Percentiles rank a stretch among this genome's conserved stretches.
These are phyloP conservation scores for Pontederia paniculata DNA, from an alignment of 176 grass and related monocot species.

Conservation along the genomic window DNA sequence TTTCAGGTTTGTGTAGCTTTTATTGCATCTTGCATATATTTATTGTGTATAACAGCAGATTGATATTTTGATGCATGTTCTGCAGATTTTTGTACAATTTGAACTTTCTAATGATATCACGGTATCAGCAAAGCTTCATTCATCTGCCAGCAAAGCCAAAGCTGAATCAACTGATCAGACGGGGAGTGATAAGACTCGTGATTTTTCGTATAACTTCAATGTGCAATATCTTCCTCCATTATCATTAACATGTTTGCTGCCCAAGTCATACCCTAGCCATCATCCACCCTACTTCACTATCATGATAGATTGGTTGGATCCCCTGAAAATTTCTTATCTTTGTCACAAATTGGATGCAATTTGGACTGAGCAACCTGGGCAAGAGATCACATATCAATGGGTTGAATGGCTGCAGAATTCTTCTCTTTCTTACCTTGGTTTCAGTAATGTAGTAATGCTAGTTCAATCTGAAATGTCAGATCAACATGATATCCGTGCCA, in stretches of 20 bases:
- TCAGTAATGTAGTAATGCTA: constrained; percentile 42
- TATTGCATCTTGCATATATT: not conserved
- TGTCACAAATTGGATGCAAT: constrained; percentile 45
- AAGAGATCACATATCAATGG: constrained; percentile 50
- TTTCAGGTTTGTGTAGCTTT: constrained; percentile 47
- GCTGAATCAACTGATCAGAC: constrained; percentile 19
- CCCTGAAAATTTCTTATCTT: constrained; percentile 26
- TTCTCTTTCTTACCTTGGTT: constrained; percentile 30
- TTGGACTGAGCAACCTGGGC: constrained; percentile 33
- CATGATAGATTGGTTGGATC: constrained; percentile 44
- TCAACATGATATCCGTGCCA: constrained; percentile 26
- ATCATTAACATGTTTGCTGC: constrained; percentile 39
- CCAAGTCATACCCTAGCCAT: constrained; percentile 32
- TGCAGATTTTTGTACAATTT: constrained; percentile 36
- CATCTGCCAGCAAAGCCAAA: constrained; percentile 28
- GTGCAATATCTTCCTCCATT: constrained; percentile 40
- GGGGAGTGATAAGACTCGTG: constrained; percentile 5
- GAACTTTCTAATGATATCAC: constrained; percentile 36
- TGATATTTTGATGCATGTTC: not conserved
- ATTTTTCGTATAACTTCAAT: constrained; percentile 29
- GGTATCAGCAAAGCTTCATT: constrained; percentile 31
- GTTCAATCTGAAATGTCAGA: constrained; percentile 22
- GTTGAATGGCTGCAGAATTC: constrained; percentile 38
- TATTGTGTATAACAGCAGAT: not conserved
- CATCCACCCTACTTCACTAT: constrained; percentile 33